Base-by-base conservation (phyloP, 2,329 filamentous ascomycete genomes). In the Clarireedia sp. region DNA sequence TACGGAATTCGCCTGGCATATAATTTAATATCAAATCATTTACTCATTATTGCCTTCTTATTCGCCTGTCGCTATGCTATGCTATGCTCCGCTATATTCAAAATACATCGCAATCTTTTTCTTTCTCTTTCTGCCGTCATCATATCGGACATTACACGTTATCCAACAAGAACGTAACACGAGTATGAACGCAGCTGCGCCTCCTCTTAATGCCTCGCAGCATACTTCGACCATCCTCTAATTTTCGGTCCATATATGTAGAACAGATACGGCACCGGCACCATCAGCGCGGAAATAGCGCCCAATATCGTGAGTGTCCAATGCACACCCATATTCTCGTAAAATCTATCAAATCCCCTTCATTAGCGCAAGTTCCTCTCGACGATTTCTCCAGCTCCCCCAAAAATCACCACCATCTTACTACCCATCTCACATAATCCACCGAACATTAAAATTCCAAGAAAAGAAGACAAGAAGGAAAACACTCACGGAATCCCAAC, bases 241-340 rank as follows among this genome's bases (percentile, higher is more conserved):
- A 64, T 59, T 40, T 58, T 59, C 33, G 59, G 52, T 1, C 62
- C 62, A 47, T 51, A 63, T 10, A 26, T 26, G 43, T 58, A 63
- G 44, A 63, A 59, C 5, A 53, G 46, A 49, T 59, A 59, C 5
- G 62, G 63, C 17, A 62, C 57, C 4, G 63, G 61, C 33, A 63
- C 59, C 58, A 65, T 60, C 3, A 59, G 8, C 5, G 57, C 54
- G 21, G 49, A 54, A 16, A 64, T 60, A 19, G 24, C 46, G 8
- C 57, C 62, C 48, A 64, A 21, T 6, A 62, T 55, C 3, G 59
- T 62, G 40, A 60, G 50, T 12, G 61, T 60, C 59, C 59, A 64
- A 46, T 62, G 60, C 2, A 60, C 59, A 12, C 61, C 63, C 8
- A 64, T 17, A 44, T 60, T 60, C 33, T 60, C 45, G 51, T 61